Evolutionary conservation across 768 basidiomycete species (phyloP), one percentile per base, ranked within the genome.

Genomic region (Vararia minispora): DNA sequence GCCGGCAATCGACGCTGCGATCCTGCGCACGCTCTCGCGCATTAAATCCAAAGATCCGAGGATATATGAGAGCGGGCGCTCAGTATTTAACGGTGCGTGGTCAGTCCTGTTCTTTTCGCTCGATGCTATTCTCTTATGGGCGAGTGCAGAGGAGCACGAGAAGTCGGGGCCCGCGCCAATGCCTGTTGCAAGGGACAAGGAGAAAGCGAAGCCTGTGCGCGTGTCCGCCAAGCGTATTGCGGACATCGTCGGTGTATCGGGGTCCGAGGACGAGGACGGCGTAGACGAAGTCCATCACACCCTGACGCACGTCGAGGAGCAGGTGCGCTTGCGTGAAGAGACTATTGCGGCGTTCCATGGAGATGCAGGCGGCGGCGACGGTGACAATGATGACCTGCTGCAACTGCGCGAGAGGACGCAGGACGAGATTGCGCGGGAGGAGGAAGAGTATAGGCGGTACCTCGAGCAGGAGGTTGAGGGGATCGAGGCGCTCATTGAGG

Each of bases 1-100:
- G 0, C 90, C 91, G 4, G 80, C 79, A 0, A 75, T 97, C 35
- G 94, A 97, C 51, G 95, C 79, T 30, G 95, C 95, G 14, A 95
- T 98, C 50, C 68, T 98, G 28, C 69, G 89, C 33, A 98, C 90
- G 1, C 66, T 99, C 7, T 86, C 81, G 0, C 72, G 79, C 49
- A 95, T 98, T 39, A 74, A 75, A 55, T 69, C 71, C 38, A 82
- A 72, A 48, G 88, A 92, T 54, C 89, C 91, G 0, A 70, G 64
- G 0, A 94, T 99, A 22, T 97, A 99, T 51, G 68, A 86, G 42
- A 55, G 61, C 0, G 68, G 63, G 11, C 77, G 74, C 43, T 63
- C 72, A 43, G 75, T 98, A 0, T 89, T 92, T 49, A 76, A 86
- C 56, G 87, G 89, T 88, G 40, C n/a, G 56, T 51, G 37, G 24